Conservation (phyloP, 768 basidiomycete species). For the Hygrocybe coccinea region DNA sequence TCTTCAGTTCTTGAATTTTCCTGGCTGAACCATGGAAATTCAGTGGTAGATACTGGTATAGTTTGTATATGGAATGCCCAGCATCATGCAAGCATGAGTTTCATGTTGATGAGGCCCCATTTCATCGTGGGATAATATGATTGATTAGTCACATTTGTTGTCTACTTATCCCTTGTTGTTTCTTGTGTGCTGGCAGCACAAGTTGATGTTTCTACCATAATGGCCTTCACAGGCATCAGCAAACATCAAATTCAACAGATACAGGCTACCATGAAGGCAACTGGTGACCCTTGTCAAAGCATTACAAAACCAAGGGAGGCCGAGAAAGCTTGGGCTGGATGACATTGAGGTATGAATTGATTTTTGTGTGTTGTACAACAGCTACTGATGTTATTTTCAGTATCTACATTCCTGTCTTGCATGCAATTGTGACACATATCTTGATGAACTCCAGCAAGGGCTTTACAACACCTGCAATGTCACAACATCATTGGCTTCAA, state of each 20-base stretch:
- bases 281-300: too few relatives aligned
- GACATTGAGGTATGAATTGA: neutral
- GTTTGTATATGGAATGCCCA: too few relatives aligned
- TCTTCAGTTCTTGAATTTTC: too few relatives aligned
- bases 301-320: too few relatives aligned
- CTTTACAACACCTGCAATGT: conserved; percentile 6
- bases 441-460: conserved; percentile 9
- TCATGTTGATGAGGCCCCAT: too few relatives aligned
- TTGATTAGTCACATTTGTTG: too few relatives aligned
- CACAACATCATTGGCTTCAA: conserved; percentile 4
- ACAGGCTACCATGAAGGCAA: neutral
- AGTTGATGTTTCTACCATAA: neutral
- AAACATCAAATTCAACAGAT: neutral
- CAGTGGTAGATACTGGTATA: too few relatives aligned
- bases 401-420: neutral
- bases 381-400: neutral
- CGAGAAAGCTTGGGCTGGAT: neutral
- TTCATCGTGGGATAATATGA: too few relatives aligned
- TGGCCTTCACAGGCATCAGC: conserved; percentile 1
- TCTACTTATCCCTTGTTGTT: neutral
- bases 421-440: neutral
- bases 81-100: too few relatives aligned
- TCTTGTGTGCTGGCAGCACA: neutral
- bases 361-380: neutral
- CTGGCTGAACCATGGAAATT: too few relatives aligned